These are phyloP conservation scores for Aspergillus saccharolyticus DNA, from an alignment of 495 filamentous ascomycete species.

Conservation along the genomic window DNA sequence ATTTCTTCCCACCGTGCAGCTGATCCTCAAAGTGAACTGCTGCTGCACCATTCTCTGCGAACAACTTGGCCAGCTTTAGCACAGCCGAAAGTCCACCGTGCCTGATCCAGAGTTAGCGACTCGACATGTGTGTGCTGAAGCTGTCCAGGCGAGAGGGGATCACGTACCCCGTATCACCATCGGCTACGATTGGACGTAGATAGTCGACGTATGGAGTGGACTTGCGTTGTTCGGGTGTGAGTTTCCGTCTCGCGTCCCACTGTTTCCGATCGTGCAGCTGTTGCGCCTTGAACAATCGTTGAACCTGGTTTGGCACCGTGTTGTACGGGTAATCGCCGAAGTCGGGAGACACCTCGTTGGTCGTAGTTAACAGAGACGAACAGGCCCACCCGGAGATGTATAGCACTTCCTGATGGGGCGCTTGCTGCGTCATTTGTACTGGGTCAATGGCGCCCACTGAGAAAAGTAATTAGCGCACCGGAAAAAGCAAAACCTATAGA, in stretches of 20 bases:
- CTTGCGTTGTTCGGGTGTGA: constrained; percentile 65
- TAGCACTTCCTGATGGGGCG: constrained; percentile 87
- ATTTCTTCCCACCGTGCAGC: constrained; percentile 96
- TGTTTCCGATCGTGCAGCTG: constrained; percentile 94
- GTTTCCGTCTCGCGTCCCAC: constrained; percentile 74
- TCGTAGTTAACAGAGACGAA: constrained; percentile 82
- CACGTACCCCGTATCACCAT: constrained; percentile 83
- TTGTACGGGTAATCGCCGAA: constrained; percentile 99
- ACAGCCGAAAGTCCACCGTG: constrained; percentile 89
- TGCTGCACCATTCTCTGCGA: constrained; percentile 96
- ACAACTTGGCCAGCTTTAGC: constrained; percentile 93
- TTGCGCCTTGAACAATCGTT: constrained; percentile 92
- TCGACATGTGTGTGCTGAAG: not conserved
- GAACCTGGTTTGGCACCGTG: constrained; percentile 96
- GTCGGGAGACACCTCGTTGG: constrained; percentile 94
- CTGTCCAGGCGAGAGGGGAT: not conserved
- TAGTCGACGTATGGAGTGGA: constrained; percentile 84
- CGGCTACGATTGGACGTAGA: constrained; percentile 90
- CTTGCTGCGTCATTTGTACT: constrained; percentile 98
- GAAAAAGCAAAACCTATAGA: not conserved
- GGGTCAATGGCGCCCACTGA: constrained; percentile 96
- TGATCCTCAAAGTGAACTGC: constrained; percentile 98
- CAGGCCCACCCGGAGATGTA: constrained; percentile 98
- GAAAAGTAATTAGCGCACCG: constrained; percentile 9
- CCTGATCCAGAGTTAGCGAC: constrained; percentile 17